Percentiles rank a stretch among this genome's conserved stretches.
Conservation (phyloP, 2,329 filamentous ascomycete species). For the Exophiala calicioides region DNA sequence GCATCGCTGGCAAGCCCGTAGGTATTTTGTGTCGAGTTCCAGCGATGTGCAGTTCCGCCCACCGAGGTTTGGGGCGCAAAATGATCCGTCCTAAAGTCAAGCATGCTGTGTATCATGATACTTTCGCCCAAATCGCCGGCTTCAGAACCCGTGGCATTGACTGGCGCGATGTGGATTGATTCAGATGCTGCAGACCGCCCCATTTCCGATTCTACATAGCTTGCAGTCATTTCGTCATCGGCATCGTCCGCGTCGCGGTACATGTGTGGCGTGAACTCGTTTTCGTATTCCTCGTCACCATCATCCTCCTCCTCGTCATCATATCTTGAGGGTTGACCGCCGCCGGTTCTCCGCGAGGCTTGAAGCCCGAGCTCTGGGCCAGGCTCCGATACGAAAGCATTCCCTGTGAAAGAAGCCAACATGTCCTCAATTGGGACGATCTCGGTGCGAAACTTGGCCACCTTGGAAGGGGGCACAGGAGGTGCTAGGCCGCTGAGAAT, state of each 20-base stretch:
- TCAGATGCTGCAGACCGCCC: conserved; percentile 39
- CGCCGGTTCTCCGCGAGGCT: conserved; percentile 16
- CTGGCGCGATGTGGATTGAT: conserved; percentile 43
- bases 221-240: conserved; percentile 36
- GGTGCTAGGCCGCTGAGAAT: conserved; percentile 79
- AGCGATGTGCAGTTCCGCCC: conserved; percentile 70
- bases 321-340: not conserved
- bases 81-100: conserved; percentile 76
- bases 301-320: conserved; percentile 49
- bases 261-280: conserved; percentile 38
- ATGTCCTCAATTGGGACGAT: conserved; percentile 84
- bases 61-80: conserved; percentile 65
- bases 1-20: conserved; percentile 67
- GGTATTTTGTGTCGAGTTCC: conserved; percentile 75
- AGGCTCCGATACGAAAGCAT: conserved; percentile 64
- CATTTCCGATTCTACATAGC: conserved; percentile 38
- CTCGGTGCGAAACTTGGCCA: conserved; percentile 82
- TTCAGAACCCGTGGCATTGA: conserved; percentile 58
- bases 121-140: conserved; percentile 24
- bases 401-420: conserved; percentile 84
- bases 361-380: conserved; percentile 32
- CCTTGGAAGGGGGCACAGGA: conserved; percentile 77
- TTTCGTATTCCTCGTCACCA: conserved; percentile 40
- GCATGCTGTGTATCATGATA: conserved; percentile 37
- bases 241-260: conserved; percentile 39